phyloP scores from a whole-genome alignment of 768 basidiomycete species.

The Lyophyllum semitale region DNA sequence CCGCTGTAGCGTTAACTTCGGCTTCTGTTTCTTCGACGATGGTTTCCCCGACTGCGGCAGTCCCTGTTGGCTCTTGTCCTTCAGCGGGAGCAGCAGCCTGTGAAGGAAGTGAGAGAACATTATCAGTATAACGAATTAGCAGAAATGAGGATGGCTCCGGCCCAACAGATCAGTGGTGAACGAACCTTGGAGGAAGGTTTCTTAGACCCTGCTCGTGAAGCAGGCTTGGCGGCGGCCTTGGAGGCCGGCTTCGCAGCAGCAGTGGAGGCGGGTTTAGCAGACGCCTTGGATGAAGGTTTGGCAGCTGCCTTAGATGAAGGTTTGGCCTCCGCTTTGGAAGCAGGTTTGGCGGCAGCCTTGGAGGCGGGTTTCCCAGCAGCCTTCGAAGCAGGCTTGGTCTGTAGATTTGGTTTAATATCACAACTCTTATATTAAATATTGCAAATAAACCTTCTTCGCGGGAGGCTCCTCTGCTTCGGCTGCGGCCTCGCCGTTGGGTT shows the following conservation, averaged over 20 bases:
- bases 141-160: too few relatives aligned
- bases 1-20: conserved; percentile 34
- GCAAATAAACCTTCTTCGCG: conserved; percentile 58
- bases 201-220: conserved; percentile 59
- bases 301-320: conserved; percentile 39
- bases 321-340: conserved; percentile 33
- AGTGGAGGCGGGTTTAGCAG: conserved; percentile 45
- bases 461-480: conserved; percentile 43
- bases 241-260: conserved; percentile 44
- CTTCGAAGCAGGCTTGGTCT: conserved; percentile 29
- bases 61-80: conserved; percentile 39
- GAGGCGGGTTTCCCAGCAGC: conserved; percentile 34
- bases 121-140: conserved; percentile 4
- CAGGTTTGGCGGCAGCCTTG: conserved; percentile 35
- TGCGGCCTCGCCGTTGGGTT: conserved; percentile 36
- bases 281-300: conserved; percentile 44
- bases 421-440: background rate
- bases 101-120: conserved; percentile 9
- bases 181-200: conserved; percentile 67
- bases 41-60: conserved; percentile 40
- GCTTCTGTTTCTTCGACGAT: conserved; percentile 60
- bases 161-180: too few relatives aligned
- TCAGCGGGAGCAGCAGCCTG: conserved; percentile 34
- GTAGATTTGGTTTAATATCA: conserved; percentile 42
- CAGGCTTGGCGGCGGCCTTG: conserved; percentile 49